Conservation (phyloP, 257 asterid genomes). For the Solanum chaucha region DNA sequence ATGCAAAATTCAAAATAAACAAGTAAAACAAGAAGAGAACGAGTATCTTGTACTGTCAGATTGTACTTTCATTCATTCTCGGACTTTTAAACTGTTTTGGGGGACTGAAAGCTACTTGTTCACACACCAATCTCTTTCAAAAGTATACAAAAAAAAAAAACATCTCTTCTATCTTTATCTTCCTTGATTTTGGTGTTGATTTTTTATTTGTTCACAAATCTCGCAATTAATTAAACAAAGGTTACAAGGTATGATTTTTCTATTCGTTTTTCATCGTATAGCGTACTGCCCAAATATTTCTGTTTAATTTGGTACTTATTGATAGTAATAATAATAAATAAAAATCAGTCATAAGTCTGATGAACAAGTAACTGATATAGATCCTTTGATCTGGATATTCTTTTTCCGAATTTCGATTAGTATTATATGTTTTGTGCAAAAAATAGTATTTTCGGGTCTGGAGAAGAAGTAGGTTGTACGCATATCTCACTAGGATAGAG, state of each 20-base stretch:
- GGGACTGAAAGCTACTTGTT: background rate
- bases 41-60: background rate
- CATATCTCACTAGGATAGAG: fast-evolving
- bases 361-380: background rate
- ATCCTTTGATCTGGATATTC: background rate
- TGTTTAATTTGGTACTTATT: background rate
- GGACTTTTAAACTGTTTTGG: background rate
- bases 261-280: background rate
- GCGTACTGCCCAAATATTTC: background rate
- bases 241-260: background rate
- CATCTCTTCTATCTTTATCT: no score
- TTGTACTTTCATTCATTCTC: background rate
- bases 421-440: background rate
- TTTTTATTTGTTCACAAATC: background rate
- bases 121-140: background rate
- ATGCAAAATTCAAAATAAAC: no score
- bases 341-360: background rate
- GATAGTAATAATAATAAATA: background rate
- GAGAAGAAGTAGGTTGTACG: background rate
- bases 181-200: background rate
- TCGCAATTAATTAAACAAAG: background rate
- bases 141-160: no score
- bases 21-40: fast-evolving
- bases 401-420: background rate
- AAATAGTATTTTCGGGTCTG: no score